Conservation (phyloP, 2,329 filamentous ascomycete species). For the Pyrenochaeta sp. region DNA sequence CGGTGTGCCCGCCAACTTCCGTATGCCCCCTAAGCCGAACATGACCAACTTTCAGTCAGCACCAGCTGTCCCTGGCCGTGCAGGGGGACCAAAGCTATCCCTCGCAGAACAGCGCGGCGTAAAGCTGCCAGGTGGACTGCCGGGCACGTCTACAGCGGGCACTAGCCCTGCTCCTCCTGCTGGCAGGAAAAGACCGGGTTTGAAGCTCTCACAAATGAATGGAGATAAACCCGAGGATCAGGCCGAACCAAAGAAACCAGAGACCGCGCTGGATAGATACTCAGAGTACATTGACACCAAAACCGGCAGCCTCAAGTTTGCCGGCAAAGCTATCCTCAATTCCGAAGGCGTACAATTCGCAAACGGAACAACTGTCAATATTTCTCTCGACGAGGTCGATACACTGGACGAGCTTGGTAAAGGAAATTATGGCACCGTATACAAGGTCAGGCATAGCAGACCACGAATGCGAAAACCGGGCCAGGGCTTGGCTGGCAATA, state of each 20-base stretch:
- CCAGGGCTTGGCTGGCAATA: conserved; percentile 67
- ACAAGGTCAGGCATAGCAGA: conserved; percentile 90
- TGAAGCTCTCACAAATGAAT: conserved; percentile 57
- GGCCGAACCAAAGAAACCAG: conserved; percentile 43
- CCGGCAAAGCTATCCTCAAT: conserved; percentile 89
- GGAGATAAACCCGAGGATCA: conserved; percentile 36
- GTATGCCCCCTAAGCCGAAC: conserved; percentile 53
- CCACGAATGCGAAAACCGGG: conserved; percentile 69
- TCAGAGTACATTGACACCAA: conserved; percentile 89
- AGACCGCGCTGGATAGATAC: conserved; percentile 69
- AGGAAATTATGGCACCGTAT: conserved; percentile 97
- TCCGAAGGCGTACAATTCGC: conserved; percentile 91
- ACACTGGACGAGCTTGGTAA: conserved; percentile 93
- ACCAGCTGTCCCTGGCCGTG: conserved; percentile 57
- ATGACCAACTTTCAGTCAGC: conserved; percentile 57
- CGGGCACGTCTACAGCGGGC: conserved; percentile 54
- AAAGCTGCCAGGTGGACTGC: conserved; percentile 66
- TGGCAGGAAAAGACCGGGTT: conserved; percentile 52
- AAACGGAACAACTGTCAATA: conserved; percentile 87
- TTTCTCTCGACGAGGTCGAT: conserved; percentile 95
- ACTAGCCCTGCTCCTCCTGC: conserved; percentile 39
- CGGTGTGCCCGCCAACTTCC: conserved; percentile 55
- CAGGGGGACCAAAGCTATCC: conserved; percentile 63
- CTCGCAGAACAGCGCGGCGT: conserved; percentile 73
- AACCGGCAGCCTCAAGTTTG: conserved; percentile 89